Base-by-base conservation (phyloP, 306 rosid genomes). In the Acacia crassicarpa region DNA sequence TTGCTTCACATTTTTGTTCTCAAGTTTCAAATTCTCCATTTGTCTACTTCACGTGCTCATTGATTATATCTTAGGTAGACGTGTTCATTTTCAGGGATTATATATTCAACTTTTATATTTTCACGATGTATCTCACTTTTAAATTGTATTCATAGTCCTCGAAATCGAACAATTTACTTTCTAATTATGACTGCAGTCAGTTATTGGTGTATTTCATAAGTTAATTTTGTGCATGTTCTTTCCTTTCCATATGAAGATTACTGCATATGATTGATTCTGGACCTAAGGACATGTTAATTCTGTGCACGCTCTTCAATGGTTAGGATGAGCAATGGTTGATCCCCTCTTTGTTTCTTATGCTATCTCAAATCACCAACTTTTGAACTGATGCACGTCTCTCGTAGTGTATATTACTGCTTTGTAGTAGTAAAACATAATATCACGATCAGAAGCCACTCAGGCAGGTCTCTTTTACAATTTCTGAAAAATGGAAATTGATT, bases 381-480 rank as follows among this genome's bases (percentile, higher is more conserved):
- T 35, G 70, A 74, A 32, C 45, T 67, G 79, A 56, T 43, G 67
- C 46, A 3, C 35, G 11, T 3, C 6, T 25, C 69, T 27, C 17
- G 61, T 5, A 27, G 53, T 69, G 74, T 8, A 43, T 75, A 61
- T 61, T 35, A 22, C 41, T 80, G 51, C 71, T 69, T 75, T 69
- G 56, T 17, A 20, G 63, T 48, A 35, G 74, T 67, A 62, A 30
- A 32, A 76, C 14, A 76, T 59, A 69, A 23, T 65, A 41, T 84
- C 32, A 17, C 46, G 33, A 67, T 76, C 66, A 41, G 33, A 63
- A 80, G 65, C 56, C 71, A 8, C 61, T 78, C 58, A 72, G 65
- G 53, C 30, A 15, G 56, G 45, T 13, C 65, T 51, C 76, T 38
- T 70, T 77, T 66, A 53, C 49, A 72, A 68, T 76, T 54, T 22